These are phyloP conservation scores for Cladosporium sphaerospermum DNA, from an alignment of 2,329 filamentous ascomycete genomes.

Conservation along the genomic window DNA sequence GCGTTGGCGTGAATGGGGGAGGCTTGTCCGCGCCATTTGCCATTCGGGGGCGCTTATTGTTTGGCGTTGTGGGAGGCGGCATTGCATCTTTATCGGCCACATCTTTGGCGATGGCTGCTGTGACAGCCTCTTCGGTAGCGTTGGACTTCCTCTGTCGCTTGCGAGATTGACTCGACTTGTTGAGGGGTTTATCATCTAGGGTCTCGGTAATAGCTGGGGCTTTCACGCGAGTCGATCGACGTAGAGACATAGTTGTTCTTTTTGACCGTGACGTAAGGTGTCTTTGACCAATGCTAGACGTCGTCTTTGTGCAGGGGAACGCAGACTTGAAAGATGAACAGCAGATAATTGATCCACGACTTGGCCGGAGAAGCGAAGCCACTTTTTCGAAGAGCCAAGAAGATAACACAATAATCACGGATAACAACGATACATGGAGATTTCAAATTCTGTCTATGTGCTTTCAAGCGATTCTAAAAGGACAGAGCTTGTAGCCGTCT, in stretches of 20 bases:
- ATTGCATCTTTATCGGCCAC: slow-evolving; percentile 14
- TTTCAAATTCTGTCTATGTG: too few species aligned
- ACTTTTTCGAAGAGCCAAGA: neutral
- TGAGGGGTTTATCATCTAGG: slow-evolving; percentile 3
- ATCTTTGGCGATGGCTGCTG: slow-evolving; percentile 11
- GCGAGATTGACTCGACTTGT: slow-evolving; percentile 10
- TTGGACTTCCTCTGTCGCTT: slow-evolving; percentile 22
- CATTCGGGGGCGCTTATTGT: slow-evolving; percentile 25
- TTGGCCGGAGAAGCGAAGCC: neutral
- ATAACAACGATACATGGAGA: too few species aligned
- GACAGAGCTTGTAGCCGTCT: neutral
- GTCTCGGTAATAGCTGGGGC: slow-evolving; percentile 6
- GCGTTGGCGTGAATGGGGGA: slow-evolving; percentile 44
- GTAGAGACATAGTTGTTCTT: slow-evolving; percentile 41
- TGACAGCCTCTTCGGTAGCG: slow-evolving; percentile 13
- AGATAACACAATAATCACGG: too few species aligned
- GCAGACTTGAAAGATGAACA: too few species aligned
- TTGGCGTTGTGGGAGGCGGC: slow-evolving; percentile 27
- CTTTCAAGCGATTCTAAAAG: neutral
- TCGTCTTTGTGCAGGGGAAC: too few species aligned
- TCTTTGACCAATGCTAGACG: too few species aligned
- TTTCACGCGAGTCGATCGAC: slow-evolving; percentile 46
- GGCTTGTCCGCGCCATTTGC: slow-evolving; percentile 20
- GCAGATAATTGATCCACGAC: neutral
- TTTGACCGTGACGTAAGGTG: too few species aligned